Evolutionary conservation across 1,284 basidiomycete genomes (phyloP), one percentile per base, ranked within the genome.

Genomic region (Farysia itapuensis): DNA sequence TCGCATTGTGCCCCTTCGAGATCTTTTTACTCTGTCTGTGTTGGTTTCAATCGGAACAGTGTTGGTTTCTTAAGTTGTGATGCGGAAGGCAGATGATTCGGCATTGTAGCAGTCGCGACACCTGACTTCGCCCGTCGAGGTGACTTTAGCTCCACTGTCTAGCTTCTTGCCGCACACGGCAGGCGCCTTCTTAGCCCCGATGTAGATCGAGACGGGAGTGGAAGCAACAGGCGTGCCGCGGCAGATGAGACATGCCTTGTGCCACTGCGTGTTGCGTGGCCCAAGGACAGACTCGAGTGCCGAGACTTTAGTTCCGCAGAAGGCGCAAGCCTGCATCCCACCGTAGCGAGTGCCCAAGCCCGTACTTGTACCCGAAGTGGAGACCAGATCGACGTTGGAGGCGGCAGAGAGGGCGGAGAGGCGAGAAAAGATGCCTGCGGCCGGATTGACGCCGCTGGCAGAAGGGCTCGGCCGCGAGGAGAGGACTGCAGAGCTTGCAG

Each of bases 111-210:
- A 70, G 20, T 61, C 58, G 7, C 66, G 24, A 31, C 68, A 70
- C 19, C 65, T 28, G 5, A 70, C 61, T n/a, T 60, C 52, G 5
- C 68, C 68, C 3, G 64, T 23, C 3, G 4, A 13, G 34, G 53
- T 58, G 16, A 70, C 68, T 33, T 69, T 68, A 11, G 68, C 68
- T 1, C 56, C 64, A 18, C 44, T 50, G 35, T 70, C 68, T 7
- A 70, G 42, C 16, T 39, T 32, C 32, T 70, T 70, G 0, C 56
- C 64, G 35, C 68, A 70, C 5, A 20, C 1, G 38, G 22, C 7
- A 9, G 4, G 21, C 31, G 9, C 19, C 30, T 41, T 15, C 19
- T 15, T 8, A 15, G 5, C 9, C 19, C 9, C 9, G 13, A 39
- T 25, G 20, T 29, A 23, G 14, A 28, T 18, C 8, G 25, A 30